A percentile compares a stretch with the other conserved stretches of the same genome.
phyloP scores from a whole-genome alignment of 2,329 filamentous ascomycete species.

The Penicillium sumatraense region DNA sequence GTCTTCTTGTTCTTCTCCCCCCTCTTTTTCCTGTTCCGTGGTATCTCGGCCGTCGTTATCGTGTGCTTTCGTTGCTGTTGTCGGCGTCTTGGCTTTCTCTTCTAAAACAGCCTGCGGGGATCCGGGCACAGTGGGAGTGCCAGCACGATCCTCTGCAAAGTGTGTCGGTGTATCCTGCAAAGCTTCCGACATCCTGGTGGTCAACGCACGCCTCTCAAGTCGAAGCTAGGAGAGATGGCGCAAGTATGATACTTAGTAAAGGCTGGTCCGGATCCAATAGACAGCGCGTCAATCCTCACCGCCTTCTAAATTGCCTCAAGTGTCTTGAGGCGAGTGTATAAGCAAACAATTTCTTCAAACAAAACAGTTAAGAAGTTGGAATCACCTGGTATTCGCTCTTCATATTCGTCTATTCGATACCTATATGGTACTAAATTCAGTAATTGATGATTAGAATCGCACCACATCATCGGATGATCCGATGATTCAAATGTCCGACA shows the following conservation, averaged over 20 bases:
- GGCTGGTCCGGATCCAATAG: neutral
- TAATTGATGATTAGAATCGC: no score
- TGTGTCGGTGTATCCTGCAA: conserved; percentile 2
- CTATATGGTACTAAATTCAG: no score
- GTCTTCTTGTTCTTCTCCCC: no score
- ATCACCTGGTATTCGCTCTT: no score
- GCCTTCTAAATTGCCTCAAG: no score
- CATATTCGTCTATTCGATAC: no score
- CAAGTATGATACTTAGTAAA: no score
- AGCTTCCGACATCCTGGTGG: conserved; percentile 17
- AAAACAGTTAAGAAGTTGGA: no score
- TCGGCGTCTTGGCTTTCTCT: conserved; percentile 29
- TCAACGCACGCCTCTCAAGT: conserved; percentile 6
- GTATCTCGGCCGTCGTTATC: conserved; percentile 10
- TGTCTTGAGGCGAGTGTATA: no score
- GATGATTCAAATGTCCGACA: no score
- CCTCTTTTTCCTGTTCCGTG: conserved; percentile 55
- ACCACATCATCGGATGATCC: no score
- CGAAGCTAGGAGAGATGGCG: neutral
- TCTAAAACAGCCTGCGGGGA: conserved; percentile 80
- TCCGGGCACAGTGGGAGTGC: conserved; percentile 85
- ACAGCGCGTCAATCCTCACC: neutral
- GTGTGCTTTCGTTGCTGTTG: conserved; percentile 17
- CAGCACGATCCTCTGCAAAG: conserved; percentile 75
- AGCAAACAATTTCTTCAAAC: no score